These are phyloP conservation scores for Kwoniella mangroviensis DNA, from an alignment of 768 basidiomycete species.

Conservation along the genomic window DNA sequence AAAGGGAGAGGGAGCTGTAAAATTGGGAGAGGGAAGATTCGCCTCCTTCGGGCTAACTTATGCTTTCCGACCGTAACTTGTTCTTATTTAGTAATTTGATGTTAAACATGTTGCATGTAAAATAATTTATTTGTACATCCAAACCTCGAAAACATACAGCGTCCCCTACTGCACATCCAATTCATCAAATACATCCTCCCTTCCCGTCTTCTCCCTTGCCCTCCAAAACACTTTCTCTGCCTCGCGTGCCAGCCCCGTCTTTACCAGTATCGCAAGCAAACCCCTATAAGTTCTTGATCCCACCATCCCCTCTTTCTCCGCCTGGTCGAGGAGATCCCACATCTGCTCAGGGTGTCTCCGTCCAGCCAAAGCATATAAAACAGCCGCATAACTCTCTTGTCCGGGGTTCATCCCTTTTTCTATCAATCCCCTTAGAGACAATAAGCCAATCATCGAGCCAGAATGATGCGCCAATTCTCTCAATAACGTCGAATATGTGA, in stretches of 20 bases:
- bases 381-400: slow-evolving; percentile 13
- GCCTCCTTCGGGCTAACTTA: too few species aligned
- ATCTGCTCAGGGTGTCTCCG: slow-evolving; percentile 13
- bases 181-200: slow-evolving; percentile 21
- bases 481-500: slow-evolving; percentile 22
- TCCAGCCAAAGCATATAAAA: slow-evolving; percentile 28
- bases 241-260: slow-evolving; percentile 17
- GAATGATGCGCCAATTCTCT: slow-evolving; percentile 27
- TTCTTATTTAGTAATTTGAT: too few species aligned
- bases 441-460: slow-evolving; percentile 20
- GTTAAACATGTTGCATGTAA: too few species aligned
- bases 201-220: slow-evolving; percentile 4
- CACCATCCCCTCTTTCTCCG: slow-evolving; percentile 20
- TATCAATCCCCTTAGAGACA: slow-evolving; percentile 16
- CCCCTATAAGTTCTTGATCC: slow-evolving; percentile 22
- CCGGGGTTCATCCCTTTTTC: slow-evolving; percentile 18
- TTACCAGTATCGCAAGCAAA: slow-evolving; percentile 21
- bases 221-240: slow-evolving; percentile 24
- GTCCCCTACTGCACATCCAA: slow-evolving; percentile 2
- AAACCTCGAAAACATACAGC: too few species aligned
- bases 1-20: too few species aligned
- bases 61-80: too few species aligned
- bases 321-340: slow-evolving; percentile 23
- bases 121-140: too few species aligned
- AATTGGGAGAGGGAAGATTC: too few species aligned